Percentiles rank a stretch among this genome's conserved stretches.
phyloP scores from a whole-genome alignment of 495 filamentous ascomycete species.

The Neurospora intermedia region DNA sequence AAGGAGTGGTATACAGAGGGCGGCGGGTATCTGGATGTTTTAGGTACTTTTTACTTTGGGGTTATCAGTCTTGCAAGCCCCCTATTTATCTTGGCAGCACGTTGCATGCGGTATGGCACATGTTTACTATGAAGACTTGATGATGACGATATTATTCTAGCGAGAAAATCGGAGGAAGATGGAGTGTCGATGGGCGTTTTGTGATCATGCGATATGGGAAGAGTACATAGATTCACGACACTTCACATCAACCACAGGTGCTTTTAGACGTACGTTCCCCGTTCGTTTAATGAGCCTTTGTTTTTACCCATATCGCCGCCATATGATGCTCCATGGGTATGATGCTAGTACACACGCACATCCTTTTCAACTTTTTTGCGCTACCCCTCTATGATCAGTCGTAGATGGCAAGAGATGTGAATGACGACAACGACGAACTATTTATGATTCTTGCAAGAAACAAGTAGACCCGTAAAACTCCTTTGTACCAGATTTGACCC shows the following conservation, averaged over 20 bases:
- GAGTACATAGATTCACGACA: background rate
- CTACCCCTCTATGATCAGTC: background rate
- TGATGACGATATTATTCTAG: background rate
- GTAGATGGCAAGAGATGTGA: background rate
- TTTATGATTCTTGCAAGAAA: background rate
- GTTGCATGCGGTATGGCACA: background rate
- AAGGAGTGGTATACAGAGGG: background rate
- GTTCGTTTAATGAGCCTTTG: background rate
- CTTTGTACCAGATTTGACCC: background rate
- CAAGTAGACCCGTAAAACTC: conserved; percentile 2
- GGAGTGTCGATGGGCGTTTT: background rate
- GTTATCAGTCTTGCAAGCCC: background rate
- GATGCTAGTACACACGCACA: background rate
- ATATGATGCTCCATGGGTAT: background rate
- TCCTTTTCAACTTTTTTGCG: background rate
- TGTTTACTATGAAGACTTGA: background rate
- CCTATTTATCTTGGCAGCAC: background rate
- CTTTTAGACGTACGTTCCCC: background rate
- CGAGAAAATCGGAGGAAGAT: background rate
- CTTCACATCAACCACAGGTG: no score
- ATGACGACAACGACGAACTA: background rate
- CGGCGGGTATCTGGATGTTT: background rate
- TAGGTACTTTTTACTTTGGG: background rate
- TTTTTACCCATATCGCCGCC: background rate
- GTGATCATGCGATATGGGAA: background rate